Evolutionary conservation across 2,329 filamentous ascomycete species (phyloP), one percentile per base, ranked within the genome.

Genomic region (Fusarium nisikadoi): DNA sequence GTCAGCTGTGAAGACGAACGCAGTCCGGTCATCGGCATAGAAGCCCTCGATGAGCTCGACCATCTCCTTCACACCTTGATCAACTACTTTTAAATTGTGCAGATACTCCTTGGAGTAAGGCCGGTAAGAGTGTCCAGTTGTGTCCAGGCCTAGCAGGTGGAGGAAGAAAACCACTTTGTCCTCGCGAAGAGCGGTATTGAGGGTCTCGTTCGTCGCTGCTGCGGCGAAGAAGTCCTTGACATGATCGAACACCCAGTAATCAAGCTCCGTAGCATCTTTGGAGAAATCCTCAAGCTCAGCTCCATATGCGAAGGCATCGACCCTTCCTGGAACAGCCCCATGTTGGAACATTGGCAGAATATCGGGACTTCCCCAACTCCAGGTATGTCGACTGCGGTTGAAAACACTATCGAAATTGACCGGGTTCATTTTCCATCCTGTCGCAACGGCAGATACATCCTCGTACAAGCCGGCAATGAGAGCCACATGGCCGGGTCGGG

Each of bases 341-440:
- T 94, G 89, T 79, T 97, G 91, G 80, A 99, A 99, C 96, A 99
- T 99, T 60, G 93, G 93, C 73, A 99, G 83, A 77, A 99, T 99
- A 82, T 99, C 96, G 3, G 96, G 96, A 79, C 95, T 98, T 5
- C 96, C 96, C 96, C 96, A 99, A 81, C 95, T 97, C 96, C 96
- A 99, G 12, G 97, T 99, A 83, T 99, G 97, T 49, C 92, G 88
- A 79, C 95, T 98, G 70, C 94, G 90, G 81, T 99, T 99, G 88
- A 99, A 99, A 16, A 99, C 94, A 78, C 95, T 98, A 84, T 99
- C 96, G 78, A 99, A 99, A 79, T 98, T 93, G 78, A 99, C 96
- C 0, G 96, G 96, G 80, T 99, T 99, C 75, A 98, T 85, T 83
- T 99, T 98, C 96, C 96, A 99, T 20, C 96, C 96, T 2, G 97